Conservation (phyloP, 2,329 filamentous ascomycete genomes). For the Geosmithia morbida region DNA sequence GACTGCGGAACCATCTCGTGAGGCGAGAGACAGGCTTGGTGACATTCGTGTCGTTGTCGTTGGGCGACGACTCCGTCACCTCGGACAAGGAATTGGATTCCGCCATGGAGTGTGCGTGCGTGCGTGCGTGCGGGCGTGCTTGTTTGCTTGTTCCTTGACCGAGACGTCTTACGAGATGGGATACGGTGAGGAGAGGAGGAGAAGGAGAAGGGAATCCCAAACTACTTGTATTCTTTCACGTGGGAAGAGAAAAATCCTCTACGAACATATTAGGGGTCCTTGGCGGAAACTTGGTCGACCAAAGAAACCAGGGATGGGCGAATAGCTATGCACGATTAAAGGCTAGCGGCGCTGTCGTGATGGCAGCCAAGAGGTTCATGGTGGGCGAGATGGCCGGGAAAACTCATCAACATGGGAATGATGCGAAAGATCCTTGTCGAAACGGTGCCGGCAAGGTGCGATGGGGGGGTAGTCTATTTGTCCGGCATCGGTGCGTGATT, state of each 20-base stretch:
- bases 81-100: not conserved
- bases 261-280: not conserved
- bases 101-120: not conserved
- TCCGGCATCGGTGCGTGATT: not conserved
- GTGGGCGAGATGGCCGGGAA: no score
- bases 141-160: no score
- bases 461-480: not conserved
- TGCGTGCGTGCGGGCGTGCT: no score
- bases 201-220: no score
- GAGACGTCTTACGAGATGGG: no score
- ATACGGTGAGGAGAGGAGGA: no score
- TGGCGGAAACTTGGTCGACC: not conserved
- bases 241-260: not conserved
- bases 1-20: conserved; percentile 29
- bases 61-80: not conserved
- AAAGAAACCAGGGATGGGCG: not conserved
- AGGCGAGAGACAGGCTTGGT: not conserved
- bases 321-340: not conserved
- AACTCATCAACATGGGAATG: no score
- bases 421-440: no score
- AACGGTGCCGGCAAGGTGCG: no score
- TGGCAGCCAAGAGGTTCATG: not conserved
- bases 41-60: not conserved
- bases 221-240: no score
- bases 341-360: not conserved